Conservation (phyloP, 768 basidiomycete genomes). For the Psilocybe sp. region DNA sequence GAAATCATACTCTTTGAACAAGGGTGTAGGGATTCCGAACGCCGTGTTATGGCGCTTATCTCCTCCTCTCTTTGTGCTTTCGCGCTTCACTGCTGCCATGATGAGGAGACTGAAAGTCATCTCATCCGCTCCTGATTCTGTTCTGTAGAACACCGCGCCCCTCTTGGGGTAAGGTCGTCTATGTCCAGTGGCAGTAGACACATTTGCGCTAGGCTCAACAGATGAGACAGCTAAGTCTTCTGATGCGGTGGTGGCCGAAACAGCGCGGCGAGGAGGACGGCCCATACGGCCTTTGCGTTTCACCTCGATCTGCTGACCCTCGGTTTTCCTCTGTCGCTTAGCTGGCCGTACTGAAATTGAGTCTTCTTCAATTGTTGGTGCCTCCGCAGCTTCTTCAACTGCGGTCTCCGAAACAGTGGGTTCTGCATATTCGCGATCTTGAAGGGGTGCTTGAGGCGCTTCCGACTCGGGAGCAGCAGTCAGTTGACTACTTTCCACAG, state of each 20-base stretch:
- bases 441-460: not conserved
- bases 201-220: constrained; percentile 1
- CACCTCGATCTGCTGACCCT: no score
- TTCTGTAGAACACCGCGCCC: constrained; percentile 4
- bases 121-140: constrained; percentile 5
- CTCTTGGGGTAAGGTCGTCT: constrained; percentile 5
- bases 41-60: constrained; percentile 53
- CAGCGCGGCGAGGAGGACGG: not conserved
- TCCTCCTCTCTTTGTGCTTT: constrained; percentile 35
- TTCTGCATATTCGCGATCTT: not conserved
- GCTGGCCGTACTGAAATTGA: constrained; percentile 1
- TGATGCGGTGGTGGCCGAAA: not conserved
- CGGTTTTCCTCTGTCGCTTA: constrained; percentile 7
- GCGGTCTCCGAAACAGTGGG: not conserved
- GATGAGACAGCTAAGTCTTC: not conserved
- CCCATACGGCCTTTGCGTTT: not conserved
- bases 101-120: constrained; percentile 28
- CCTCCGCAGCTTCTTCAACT: not conserved
- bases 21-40: constrained; percentile 40
- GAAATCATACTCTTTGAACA: constrained; percentile 37
- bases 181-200: not conserved
- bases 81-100: constrained; percentile 49
- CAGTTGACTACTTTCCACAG: no score
- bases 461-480: not conserved
- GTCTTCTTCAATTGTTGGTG: constrained; percentile 13